Evolutionary conservation across 129 eudicot genomes (phyloP).

Genomic region (Rutidosis leptorrhynchoides): DNA sequence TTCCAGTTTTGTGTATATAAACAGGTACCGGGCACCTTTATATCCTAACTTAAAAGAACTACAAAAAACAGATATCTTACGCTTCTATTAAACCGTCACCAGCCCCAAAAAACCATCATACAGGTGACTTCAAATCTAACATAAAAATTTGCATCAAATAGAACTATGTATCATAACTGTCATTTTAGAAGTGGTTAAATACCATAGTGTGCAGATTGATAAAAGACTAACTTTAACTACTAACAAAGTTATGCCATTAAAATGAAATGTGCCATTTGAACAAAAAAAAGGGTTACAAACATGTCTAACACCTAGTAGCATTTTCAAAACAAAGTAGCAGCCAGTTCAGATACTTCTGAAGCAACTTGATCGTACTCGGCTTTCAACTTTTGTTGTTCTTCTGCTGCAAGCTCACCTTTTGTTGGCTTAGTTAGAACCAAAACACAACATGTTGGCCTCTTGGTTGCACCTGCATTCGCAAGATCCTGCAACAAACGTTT

Average conservation of each 20-base stretch:
- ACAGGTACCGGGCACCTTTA: too few relatives aligned
- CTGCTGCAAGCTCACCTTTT: conserved; percentile 67
- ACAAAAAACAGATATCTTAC: too few relatives aligned
- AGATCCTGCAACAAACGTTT: conserved; percentile 56
- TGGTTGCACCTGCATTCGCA: conserved; percentile 89
- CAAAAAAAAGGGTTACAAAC: not conserved
- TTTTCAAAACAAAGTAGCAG: conserved; percentile 45
- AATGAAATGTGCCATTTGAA: not conserved
- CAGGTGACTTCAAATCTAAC: too few relatives aligned
- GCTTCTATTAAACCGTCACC: too few relatives aligned
- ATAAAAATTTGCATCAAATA: too few relatives aligned
- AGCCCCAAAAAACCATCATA: too few relatives aligned
- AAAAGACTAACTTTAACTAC: too few relatives aligned
- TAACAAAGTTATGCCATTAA: not conserved
- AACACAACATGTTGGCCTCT: conserved; percentile 93
- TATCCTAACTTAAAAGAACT: too few relatives aligned
- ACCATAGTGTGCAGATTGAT: too few relatives aligned
- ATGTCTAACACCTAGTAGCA: not conserved
- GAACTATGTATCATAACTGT: too few relatives aligned
- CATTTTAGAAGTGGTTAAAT: too few relatives aligned
- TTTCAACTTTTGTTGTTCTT: conserved; percentile 64
- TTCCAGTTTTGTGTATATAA: too few relatives aligned
- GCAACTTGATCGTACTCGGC: conserved; percentile 71
- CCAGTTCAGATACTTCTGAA: conserved; percentile 51
- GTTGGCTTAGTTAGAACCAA: conserved; percentile 77